Conservation (phyloP, 2,329 filamentous ascomycete genomes). For the Apiospora saccharicola region DNA sequence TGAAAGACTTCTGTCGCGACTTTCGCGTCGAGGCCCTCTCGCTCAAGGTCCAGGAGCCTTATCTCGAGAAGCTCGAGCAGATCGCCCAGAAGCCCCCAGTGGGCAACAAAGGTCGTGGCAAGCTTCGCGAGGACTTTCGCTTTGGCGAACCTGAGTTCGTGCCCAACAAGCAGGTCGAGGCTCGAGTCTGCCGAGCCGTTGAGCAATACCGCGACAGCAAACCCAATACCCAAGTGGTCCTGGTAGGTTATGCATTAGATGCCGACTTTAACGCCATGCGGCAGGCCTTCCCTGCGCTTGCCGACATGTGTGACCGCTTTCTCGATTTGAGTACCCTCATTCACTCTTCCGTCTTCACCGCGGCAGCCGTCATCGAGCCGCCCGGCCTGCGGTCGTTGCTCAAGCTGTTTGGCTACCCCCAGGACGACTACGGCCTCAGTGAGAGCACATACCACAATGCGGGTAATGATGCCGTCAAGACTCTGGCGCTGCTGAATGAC, state of each 20-base stretch:
- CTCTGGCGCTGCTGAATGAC: background rate
- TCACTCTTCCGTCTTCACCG: background rate
- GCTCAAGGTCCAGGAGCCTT: slow-evolving; percentile 1
- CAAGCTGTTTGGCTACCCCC: slow-evolving; percentile 10
- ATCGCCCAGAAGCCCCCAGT: background rate
- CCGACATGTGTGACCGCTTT: slow-evolving; percentile 15
- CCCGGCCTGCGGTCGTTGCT: slow-evolving; percentile 9
- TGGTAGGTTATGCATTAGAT: slow-evolving; percentile 6
- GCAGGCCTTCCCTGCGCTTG: background rate
- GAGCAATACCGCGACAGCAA: background rate
- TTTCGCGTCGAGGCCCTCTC: slow-evolving; percentile 1
- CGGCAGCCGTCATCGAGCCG: slow-evolving; percentile 4
- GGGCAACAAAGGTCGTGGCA: background rate
- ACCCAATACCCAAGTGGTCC: background rate
- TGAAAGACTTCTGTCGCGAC: background rate
- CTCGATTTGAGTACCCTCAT: background rate
- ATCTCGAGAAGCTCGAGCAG: slow-evolving; percentile 2
- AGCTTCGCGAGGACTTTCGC: slow-evolving; percentile 3
- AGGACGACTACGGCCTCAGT: background rate
- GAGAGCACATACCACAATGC: slow-evolving; percentile 16
- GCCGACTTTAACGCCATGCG: slow-evolving; percentile 17
- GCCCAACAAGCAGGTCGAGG: background rate
- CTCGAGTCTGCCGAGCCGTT: background rate
- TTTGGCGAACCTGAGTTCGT: background rate
- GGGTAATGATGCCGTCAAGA: slow-evolving; percentile 11